phyloP scores from a whole-genome alignment of 768 basidiomycete species.

The Rhizopogon vulgaris region DNA sequence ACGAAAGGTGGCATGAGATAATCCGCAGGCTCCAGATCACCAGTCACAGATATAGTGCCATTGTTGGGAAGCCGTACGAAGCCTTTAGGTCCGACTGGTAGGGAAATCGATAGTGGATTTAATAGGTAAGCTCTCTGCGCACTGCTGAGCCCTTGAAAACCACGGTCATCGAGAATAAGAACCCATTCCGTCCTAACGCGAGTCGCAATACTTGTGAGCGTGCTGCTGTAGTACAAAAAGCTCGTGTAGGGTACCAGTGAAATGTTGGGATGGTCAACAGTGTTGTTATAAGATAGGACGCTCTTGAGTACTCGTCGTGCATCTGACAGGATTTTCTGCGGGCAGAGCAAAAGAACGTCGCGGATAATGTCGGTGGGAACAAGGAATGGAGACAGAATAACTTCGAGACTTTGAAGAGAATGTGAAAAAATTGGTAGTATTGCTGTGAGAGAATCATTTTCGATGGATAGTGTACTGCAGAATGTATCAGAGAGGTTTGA shows the following conservation, averaged over 20 bases:
- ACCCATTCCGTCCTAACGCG: constrained; percentile 42
- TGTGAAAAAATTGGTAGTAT: constrained; percentile 40
- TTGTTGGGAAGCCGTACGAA: constrained; percentile 19
- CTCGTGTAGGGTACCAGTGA: constrained; percentile 29
- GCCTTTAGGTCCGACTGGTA: constrained; percentile 40
- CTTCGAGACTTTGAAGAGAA: constrained; percentile 29
- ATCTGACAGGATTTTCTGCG: constrained; percentile 28
- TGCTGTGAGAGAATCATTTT: constrained; percentile 35
- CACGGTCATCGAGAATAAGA: constrained; percentile 45
- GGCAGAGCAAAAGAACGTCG: constrained; percentile 45
- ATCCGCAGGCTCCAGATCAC: constrained; percentile 31
- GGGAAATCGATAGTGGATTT: constrained; percentile 27
- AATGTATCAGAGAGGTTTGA: neutral
- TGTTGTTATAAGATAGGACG: constrained; percentile 21
- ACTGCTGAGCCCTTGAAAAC: constrained; percentile 29
- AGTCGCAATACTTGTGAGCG: constrained; percentile 30
- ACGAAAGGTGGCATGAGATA: constrained; percentile 62
- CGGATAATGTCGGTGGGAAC: constrained; percentile 27
- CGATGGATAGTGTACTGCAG: constrained; percentile 8
- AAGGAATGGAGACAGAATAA: constrained; percentile 35
- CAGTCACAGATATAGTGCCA: constrained; percentile 21
- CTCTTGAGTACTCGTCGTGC: constrained; percentile 31
- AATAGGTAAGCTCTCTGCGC: constrained; percentile 35
- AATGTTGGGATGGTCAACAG: constrained; percentile 35
- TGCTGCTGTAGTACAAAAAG: constrained; percentile 9